A percentile compares a stretch with the other conserved stretches of the same genome.
Evolutionary conservation across 352 stramenopile species (phyloP).

Genomic region (Phytophthora megakarya): DNA sequence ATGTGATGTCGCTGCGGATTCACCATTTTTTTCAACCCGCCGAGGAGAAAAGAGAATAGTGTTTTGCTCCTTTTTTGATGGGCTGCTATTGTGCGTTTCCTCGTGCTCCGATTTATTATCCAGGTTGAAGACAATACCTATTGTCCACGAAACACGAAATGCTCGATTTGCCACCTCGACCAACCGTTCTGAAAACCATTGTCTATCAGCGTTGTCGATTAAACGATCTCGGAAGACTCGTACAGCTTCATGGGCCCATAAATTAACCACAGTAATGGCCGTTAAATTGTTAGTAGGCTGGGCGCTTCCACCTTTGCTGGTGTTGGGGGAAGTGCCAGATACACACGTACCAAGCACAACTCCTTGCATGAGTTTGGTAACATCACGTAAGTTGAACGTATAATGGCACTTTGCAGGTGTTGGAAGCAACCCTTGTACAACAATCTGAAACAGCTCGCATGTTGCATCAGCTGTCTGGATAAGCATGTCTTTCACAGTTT

Average conservation of each 20-base stretch:
- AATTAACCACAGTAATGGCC: slow-evolving; percentile 54
- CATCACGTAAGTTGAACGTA: slow-evolving; percentile 82
- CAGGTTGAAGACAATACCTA: slow-evolving; percentile 44
- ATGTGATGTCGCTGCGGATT: background rate
- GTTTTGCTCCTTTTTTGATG: slow-evolving; percentile 7
- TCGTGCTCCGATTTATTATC: slow-evolving; percentile 1
- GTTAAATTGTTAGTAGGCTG: slow-evolving; percentile 18
- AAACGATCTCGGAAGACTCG: slow-evolving; percentile 94
- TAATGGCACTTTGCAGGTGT: slow-evolving; percentile 87
- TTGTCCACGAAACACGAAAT: slow-evolving; percentile 71
- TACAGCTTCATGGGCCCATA: slow-evolving; percentile 92
- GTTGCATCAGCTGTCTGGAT: slow-evolving; percentile 62
- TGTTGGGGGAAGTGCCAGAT: slow-evolving; percentile 13
- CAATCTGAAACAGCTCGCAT: slow-evolving; percentile 60
- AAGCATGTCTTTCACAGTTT: slow-evolving; percentile 60
- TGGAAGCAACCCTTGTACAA: slow-evolving; percentile 62
- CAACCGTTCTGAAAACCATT: slow-evolving; percentile 87
- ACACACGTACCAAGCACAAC: slow-evolving; percentile 63
- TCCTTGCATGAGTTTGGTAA: slow-evolving; percentile 82
- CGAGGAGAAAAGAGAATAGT: slow-evolving; percentile 36
- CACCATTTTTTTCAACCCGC: background rate
- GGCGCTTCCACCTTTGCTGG: slow-evolving; percentile 10
- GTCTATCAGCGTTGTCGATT: slow-evolving; percentile 78
- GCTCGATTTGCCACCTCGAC: slow-evolving; percentile 60
- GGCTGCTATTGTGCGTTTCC: slow-evolving; percentile 3